phyloP scores from a whole-genome alignment of 768 basidiomycete species.

The Mycena leptocephala region DNA sequence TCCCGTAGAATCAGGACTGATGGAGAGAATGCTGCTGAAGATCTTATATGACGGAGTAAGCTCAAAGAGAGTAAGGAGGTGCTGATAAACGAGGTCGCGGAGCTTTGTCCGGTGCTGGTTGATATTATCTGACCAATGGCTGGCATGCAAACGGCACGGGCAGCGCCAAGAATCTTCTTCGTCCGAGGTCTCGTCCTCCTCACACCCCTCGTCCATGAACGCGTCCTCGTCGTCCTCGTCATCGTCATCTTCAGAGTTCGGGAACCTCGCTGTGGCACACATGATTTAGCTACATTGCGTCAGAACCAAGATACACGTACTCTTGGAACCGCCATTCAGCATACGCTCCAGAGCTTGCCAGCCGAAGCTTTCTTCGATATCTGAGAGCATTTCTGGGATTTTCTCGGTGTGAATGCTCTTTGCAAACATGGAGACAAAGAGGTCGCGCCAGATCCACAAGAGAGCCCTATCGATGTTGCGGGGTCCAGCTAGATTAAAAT shows the following conservation, averaged over 20 bases:
- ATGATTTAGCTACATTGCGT: conserved; percentile 39
- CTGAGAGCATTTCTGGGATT: conserved; percentile 71
- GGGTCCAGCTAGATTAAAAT: conserved; percentile 65
- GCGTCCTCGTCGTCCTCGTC: conserved; percentile 8
- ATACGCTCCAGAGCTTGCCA: conserved; percentile 69
- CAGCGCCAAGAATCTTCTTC: conserved; percentile 38
- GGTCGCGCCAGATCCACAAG: conserved; percentile 71
- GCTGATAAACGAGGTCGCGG: conserved; percentile 61
- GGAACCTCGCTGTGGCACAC: background rate
- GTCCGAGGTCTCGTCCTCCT: conserved; percentile 30
- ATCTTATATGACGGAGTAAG: conserved; percentile 64
- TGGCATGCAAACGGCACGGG: conserved; percentile 55
- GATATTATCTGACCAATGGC: conserved; percentile 68
- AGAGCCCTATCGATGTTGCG: conserved; percentile 62
- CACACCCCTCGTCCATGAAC: background rate
- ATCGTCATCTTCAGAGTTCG: conserved; percentile 3
- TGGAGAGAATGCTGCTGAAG: conserved; percentile 59
- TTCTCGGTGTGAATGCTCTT: conserved; percentile 47
- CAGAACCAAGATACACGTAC: conserved; percentile 33
- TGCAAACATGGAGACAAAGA: conserved; percentile 72
- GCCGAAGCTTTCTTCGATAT: conserved; percentile 67
- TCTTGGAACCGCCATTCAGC: conserved; percentile 65
- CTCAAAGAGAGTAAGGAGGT: conserved; percentile 66
- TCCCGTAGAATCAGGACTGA: conserved; percentile 52
- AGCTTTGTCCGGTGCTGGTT: conserved; percentile 58